phyloP scores from a whole-genome alignment of 331 rosid genomes.

The Malus hybrid region DNA sequence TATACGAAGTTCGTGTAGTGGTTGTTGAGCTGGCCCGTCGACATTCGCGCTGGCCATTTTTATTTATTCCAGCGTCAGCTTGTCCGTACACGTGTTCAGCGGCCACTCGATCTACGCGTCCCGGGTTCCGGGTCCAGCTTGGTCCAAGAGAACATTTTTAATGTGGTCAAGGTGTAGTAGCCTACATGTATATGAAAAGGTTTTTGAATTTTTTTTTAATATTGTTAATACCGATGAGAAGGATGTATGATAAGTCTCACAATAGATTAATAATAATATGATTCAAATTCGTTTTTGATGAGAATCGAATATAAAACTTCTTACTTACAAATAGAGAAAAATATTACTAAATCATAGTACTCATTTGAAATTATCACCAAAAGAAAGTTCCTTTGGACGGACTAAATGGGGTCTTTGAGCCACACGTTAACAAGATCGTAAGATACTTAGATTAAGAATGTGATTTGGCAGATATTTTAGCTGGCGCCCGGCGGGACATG shows the following conservation, averaged over 20 bases:
- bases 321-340: too few species aligned
- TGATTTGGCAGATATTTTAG: not conserved
- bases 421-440: conserved; percentile 4
- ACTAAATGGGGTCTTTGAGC: conserved; percentile 4
- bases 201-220: conserved; percentile 13
- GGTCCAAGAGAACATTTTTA: not conserved
- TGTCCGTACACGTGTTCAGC: conserved; percentile 55
- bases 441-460: not conserved
- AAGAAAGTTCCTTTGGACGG: not conserved
- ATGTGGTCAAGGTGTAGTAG: too few species aligned
- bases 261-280: too few species aligned
- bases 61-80: conserved; percentile 29
- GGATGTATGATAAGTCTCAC: too few species aligned
- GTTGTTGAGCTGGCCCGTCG: conserved; percentile 78
- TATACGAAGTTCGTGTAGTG: conserved; percentile 46
- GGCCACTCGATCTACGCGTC: conserved; percentile 39
- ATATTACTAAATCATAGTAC: too few species aligned
- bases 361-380: too few species aligned
- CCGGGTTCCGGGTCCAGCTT: conserved; percentile 19
- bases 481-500: not conserved
- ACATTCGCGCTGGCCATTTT: conserved; percentile 41
- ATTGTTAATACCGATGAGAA: fast-evolving
- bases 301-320: too few species aligned
- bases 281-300: too few species aligned
- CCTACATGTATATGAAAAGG: conserved; percentile 5